Percentiles rank a stretch among this genome's conserved stretches.
Evolutionary conservation across 2,329 filamentous ascomycete species (phyloP).

Genomic region (Ramichloridium luteum): DNA sequence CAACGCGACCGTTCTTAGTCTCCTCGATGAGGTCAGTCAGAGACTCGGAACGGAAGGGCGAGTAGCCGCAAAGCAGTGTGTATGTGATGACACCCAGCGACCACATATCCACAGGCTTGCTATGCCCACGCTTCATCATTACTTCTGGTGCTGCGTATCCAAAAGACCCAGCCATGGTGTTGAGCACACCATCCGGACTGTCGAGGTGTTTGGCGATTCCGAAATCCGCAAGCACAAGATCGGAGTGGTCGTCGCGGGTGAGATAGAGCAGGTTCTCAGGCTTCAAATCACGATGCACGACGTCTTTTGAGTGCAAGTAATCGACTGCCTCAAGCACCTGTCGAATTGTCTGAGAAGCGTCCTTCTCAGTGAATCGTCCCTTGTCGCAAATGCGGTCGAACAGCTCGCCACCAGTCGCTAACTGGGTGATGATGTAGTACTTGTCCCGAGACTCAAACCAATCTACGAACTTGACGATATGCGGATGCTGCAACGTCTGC

Average conservation of each 20-base stretch:
- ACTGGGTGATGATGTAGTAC: constrained; percentile 96
- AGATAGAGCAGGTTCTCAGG: constrained; percentile 95
- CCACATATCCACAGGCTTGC: constrained; percentile 99
- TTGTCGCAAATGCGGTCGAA: constrained; percentile 98
- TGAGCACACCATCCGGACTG: constrained; percentile 78
- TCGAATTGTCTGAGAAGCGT: constrained; percentile 88
- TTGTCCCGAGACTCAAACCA: constrained; percentile 99
- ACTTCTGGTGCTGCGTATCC: constrained; percentile 96
- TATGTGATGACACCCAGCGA: constrained; percentile 98
- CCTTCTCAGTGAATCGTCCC: constrained; percentile 96
- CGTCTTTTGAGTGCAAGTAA: constrained; percentile 87
- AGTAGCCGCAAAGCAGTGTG: constrained; percentile 94
- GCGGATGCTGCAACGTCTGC: constrained; percentile 77
- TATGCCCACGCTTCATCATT: constrained; percentile 94
- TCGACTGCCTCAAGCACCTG: constrained; percentile 87
- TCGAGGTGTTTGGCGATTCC: constrained; percentile 98
- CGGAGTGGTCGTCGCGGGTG: constrained; percentile 61
- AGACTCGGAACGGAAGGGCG: constrained; percentile 91
- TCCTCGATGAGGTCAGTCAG: constrained; percentile 88
- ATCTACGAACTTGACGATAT: constrained; percentile 95
- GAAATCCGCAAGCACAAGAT: constrained; percentile 89
- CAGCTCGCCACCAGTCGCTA: constrained; percentile 88
- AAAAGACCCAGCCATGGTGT: constrained; percentile 97
- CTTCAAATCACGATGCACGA: constrained; percentile 96
- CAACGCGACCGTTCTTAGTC: constrained; percentile 68